A percentile compares a stretch with the other conserved stretches of the same genome.
Evolutionary conservation across 78 protist species (phyloP).

Genomic region (Polysphondylium violaceum): DNA sequence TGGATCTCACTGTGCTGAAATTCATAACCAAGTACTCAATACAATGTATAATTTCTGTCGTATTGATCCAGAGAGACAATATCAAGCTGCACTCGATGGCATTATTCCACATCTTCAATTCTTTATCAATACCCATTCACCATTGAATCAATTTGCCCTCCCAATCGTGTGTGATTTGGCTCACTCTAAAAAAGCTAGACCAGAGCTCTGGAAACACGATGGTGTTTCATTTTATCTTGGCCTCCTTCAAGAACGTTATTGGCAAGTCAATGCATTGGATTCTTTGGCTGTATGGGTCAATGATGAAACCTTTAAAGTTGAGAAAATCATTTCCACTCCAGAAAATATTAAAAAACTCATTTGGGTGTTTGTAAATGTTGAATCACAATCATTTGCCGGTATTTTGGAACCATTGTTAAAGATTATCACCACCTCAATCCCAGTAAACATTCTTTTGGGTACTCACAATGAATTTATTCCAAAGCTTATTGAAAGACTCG

Average conservation of each 20-base stretch:
- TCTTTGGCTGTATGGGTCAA: constrained; percentile 85
- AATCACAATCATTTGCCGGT: constrained; percentile 53
- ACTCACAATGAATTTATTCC: constrained; percentile 42
- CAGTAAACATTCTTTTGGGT: constrained; percentile 52
- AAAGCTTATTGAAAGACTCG: constrained; percentile 35
- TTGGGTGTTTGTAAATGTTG: constrained; percentile 17
- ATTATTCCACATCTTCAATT: constrained; percentile 84
- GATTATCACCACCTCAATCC: constrained; percentile 16
- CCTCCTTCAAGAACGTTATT: constrained; percentile 65
- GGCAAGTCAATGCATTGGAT: constrained; percentile 88
- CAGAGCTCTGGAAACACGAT: constrained; percentile 74
- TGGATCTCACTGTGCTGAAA: constrained; percentile 20
- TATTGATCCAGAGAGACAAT: constrained; percentile 90
- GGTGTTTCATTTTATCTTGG: constrained; percentile 74
- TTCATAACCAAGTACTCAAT: constrained; percentile 83
- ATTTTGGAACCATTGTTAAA: constrained; percentile 70
- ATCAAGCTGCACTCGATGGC: constrained; percentile 91
- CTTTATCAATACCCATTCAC: constrained; percentile 69
- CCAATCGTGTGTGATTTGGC: constrained; percentile 90
- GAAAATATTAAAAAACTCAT: constrained; percentile 15
- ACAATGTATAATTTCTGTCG: constrained; percentile 92
- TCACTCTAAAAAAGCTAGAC: constrained; percentile 71
- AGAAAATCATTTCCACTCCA: constrained; percentile 29
- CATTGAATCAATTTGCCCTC: constrained; percentile 89
- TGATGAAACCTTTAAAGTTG: constrained; percentile 53